Conservation (phyloP, 108 stramenopile species). For the Asterionellopsis glacialis region DNA sequence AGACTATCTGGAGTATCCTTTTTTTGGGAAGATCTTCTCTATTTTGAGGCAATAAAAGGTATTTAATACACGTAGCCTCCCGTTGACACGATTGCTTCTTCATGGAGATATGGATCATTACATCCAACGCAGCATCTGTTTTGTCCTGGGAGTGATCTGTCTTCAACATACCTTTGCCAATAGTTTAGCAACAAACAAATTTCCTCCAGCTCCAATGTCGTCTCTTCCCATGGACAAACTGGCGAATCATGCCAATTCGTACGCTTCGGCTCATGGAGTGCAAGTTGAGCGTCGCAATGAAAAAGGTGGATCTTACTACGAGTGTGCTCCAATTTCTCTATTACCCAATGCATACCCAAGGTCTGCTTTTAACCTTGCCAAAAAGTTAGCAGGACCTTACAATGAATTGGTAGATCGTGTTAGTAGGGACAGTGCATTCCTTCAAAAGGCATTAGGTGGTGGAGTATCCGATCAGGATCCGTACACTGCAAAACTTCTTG, state of each 20-base stretch:
- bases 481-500: constrained; percentile 81
- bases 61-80: too few species aligned
- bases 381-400: constrained; percentile 62
- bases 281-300: constrained; percentile 39
- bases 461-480: constrained; percentile 65
- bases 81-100: too few species aligned
- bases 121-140: too few species aligned
- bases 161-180: too few species aligned
- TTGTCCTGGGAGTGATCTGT: too few species aligned
- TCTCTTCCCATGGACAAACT: constrained; percentile 6
- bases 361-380: constrained; percentile 52
- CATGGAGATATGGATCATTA: too few species aligned
- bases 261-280: constrained; percentile 54
- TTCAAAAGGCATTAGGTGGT: constrained; percentile 52
- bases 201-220: too few species aligned
- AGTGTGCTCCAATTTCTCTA: constrained; percentile 85
- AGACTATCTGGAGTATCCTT: too few species aligned
- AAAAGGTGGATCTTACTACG: constrained; percentile 28
- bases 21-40: too few species aligned
- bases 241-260: constrained; percentile 48
- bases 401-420: constrained; percentile 85
- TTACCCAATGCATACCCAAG: constrained; percentile 77
- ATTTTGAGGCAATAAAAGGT: too few species aligned
- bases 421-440: constrained; percentile 75
- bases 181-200: too few species aligned